Evolutionary conservation across 768 basidiomycete species (phyloP), one percentile per base, ranked within the genome.

Genomic region (Mrakia hoshinonis): DNA sequence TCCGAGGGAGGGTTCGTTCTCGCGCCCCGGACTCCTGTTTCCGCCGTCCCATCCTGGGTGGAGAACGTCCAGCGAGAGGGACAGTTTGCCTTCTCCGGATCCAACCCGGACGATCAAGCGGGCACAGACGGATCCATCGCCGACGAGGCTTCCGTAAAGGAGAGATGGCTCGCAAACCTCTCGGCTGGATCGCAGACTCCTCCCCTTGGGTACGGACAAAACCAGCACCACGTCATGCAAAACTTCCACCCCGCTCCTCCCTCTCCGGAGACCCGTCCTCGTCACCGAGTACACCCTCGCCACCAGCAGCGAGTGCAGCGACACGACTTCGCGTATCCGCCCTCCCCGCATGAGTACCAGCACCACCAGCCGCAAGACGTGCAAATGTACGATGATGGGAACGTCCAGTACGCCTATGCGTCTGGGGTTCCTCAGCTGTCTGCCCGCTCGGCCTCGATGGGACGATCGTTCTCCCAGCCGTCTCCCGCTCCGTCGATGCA

Each of bases 61-160:
- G 58, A 61, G n/a, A 38, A 38, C 58, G 58, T 61, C 34, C 31
- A 61, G 18, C 58, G 31, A 31, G 58, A 61, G 20, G 58, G 43
- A 43, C 6, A 43, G 15, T 43, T 43, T 43, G 15, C 43, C 43
- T 43, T 43, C 43, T 43, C 43, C n/a, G n/a, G n/a, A n/a, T n/a
- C n/a, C n/a, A n/a, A n/a, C n/a, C n/a, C n/a, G n/a, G n/a, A n/a
- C n/a, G n/a, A n/a, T n/a, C n/a, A n/a, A n/a, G n/a, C n/a, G n/a
- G n/a, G n/a, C n/a, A n/a, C n/a, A n/a, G n/a, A n/a, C n/a, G n/a
- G n/a, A n/a, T n/a, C 20, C 15, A 24, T 18, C 58, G 68, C 38
- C 47, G 68, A 69, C 48, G 68, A 69, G 36, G 68, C 68, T 7
- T 31, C 60, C 18, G 15, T 69, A 47, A 69, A 63, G 61, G 68